Conservation (phyloP, 306 rosid genomes). For the Astragalus glycyphyllos region DNA sequence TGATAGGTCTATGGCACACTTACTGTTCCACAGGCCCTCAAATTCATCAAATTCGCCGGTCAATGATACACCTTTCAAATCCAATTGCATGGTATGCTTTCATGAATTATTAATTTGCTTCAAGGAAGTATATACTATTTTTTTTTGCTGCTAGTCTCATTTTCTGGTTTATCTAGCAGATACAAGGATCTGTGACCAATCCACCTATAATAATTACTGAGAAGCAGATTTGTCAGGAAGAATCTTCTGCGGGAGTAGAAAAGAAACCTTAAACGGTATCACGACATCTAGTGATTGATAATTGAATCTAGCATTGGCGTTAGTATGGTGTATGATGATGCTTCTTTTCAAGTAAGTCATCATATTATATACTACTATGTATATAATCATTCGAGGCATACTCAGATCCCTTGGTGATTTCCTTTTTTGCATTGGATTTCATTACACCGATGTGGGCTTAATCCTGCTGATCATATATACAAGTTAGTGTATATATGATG, state of each 20-base stretch:
- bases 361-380: conserved; percentile 28
- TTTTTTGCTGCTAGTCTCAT: conserved; percentile 38
- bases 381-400: conserved; percentile 40
- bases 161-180: conserved; percentile 49
- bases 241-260: conserved; percentile 47
- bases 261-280: conserved; percentile 28
- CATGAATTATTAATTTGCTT: conserved; percentile 19
- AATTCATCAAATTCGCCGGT: conserved; percentile 58
- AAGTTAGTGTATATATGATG: conserved; percentile 24
- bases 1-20: conserved; percentile 85
- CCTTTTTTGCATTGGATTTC: conserved; percentile 34
- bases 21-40: conserved; percentile 80
- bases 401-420: conserved; percentile 38
- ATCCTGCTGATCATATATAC: conserved; percentile 37
- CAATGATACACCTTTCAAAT: conserved; percentile 46
- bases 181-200: conserved; percentile 54
- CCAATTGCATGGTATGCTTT: conserved; percentile 60
- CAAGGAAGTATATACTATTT: not conserved
- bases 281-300: conserved; percentile 26
- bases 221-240: conserved; percentile 58
- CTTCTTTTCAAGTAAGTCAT: conserved; percentile 15
- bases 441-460: not conserved
- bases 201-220: conserved; percentile 51
- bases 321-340: conserved; percentile 28
- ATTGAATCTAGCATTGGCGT: conserved; percentile 23